These are phyloP conservation scores for Colletotrichum salicis DNA, from an alignment of 2,329 filamentous ascomycete species.

Conservation along the genomic window DNA sequence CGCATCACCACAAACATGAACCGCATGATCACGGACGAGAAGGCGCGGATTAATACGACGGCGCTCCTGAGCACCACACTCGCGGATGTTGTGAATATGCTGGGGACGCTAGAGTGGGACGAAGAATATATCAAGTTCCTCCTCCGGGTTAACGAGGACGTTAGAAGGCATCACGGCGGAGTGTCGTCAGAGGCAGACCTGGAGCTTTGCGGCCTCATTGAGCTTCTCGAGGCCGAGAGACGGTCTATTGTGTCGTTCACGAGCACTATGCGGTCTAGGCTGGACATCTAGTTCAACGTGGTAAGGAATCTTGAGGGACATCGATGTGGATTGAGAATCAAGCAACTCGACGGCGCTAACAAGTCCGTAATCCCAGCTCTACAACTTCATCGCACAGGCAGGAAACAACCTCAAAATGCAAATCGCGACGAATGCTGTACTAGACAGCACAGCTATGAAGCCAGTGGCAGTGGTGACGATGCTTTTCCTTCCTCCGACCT, in stretches of 20 bases:
- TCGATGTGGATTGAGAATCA: not conserved
- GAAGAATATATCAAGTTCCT: not conserved
- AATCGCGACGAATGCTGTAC: not conserved
- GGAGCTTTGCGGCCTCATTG: not conserved
- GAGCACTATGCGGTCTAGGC: not conserved
- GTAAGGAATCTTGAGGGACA: not conserved
- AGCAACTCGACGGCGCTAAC: not conserved
- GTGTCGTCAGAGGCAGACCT: not conserved
- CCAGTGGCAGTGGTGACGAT: conserved; percentile 2
- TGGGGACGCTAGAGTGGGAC: not conserved
- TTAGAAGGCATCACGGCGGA: not conserved
- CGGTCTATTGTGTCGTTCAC: not conserved
- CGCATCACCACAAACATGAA: not conserved
- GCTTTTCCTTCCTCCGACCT: not conserved
- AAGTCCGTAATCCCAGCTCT: not conserved
- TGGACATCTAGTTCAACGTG: not conserved
- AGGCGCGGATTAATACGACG: not conserved
- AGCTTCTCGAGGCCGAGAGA: not conserved
- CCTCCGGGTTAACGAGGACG: not conserved
- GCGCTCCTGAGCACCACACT: not conserved
- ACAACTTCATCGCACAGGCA: not conserved
- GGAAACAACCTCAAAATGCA: not conserved
- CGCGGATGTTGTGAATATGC: not conserved
- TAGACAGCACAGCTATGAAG: conserved; percentile 7
- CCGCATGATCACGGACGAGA: not conserved